Base-by-base conservation (phyloP, 768 basidiomycete genomes). In the Boletus eberwhitei region DNA sequence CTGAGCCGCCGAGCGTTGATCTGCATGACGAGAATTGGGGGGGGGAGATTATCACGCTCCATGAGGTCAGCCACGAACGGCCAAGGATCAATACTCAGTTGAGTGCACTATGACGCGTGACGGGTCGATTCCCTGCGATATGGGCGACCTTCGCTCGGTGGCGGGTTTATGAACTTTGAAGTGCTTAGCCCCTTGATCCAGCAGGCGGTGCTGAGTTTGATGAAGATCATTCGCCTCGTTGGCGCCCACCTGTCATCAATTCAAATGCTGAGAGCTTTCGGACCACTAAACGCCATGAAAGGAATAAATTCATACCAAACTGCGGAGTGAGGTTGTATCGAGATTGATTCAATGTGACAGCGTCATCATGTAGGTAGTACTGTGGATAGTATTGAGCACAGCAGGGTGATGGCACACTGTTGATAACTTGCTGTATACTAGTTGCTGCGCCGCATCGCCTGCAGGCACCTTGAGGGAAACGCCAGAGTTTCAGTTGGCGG, bases 341-440 rank as follows among this genome's bases (percentile, higher is more conserved):
- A n/a, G n/a, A n/a, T n/a, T n/a, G n/a, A n/a, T n/a, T n/a, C n/a
- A n/a, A n/a, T n/a, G 31, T 56, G 59, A 38, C 41, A 3, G 49
- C 11, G n/a, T 13, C 17, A 8, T 6, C 14, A 8, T 29, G 8
- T 8, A 29, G 8, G 26, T 29, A 29, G 36, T 17, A 1, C 2
- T 13, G 13, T 37, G 26, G 26, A 14, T 32, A 26, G 22, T 24
- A 17, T 36, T 8, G 31, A 19, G 8, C n/a, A 16, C 44, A 47
- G 9, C 24, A 14, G n/a, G n/a, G n/a, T n/a, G n/a, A n/a, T n/a
- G n/a, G n/a, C n/a, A n/a, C n/a, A n/a, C n/a, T n/a, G n/a, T n/a
- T n/a, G n/a, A n/a, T n/a, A n/a, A 38, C 19, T 49, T 62, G 54
- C 42, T 52, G 50, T 52, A n/a, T n/a, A n/a, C n/a, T n/a, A 38